Percentiles rank a stretch among this genome's conserved stretches.
Evolutionary conservation across 495 filamentous ascomycete species (phyloP).

Genomic region (Tuber umbilicatum): DNA sequence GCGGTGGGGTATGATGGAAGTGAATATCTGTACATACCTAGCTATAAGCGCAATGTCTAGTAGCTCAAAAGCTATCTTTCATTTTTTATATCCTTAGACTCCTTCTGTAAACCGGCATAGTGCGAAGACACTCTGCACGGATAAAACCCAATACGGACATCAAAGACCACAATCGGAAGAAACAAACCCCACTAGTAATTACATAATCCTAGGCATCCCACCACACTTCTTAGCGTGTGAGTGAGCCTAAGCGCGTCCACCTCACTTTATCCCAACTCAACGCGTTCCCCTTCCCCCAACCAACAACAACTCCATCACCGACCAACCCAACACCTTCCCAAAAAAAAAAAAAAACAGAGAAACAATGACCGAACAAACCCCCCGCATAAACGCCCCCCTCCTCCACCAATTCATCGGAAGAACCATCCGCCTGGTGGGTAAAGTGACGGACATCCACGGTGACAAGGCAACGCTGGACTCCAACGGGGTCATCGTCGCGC

Average conservation of each 20-base stretch:
- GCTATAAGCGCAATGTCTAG: neutral
- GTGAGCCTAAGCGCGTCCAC: neutral
- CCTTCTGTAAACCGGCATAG: neutral
- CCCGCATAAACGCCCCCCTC: slow-evolving; percentile 62
- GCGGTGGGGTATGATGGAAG: neutral
- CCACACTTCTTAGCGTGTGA: neutral
- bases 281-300: neutral
- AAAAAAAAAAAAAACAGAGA: neutral
- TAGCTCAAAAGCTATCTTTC: neutral
- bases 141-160: neutral
- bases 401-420: slow-evolving; percentile 62
- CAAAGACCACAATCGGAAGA: neutral
- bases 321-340: neutral
- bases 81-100: neutral
- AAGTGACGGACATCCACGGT: slow-evolving; percentile 70
- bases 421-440: slow-evolving; percentile 79
- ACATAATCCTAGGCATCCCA: slow-evolving; percentile 2
- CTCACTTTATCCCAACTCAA: neutral
- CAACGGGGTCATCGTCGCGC: slow-evolving; percentile 63
- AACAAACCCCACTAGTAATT: neutral
- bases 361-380: slow-evolving; percentile 47
- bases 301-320: neutral
- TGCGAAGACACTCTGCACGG: neutral
- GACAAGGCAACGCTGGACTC: slow-evolving; percentile 72
- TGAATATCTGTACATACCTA: neutral